Evolutionary conservation across 345 rosid genomes (phyloP).

Genomic region (Jatropha curcas): DNA sequence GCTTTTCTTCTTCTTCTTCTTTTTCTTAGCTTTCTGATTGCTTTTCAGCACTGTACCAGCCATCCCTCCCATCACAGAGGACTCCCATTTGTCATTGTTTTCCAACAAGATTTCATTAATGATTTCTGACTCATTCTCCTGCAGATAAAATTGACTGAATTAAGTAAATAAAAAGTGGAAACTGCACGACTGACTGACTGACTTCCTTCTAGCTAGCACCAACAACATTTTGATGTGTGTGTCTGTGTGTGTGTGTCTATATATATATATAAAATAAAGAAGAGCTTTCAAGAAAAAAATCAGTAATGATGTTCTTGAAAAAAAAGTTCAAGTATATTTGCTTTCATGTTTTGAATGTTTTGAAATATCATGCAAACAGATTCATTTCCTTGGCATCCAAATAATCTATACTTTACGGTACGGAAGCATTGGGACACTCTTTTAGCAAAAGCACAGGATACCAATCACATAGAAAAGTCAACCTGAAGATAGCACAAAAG

Average conservation of each 20-base stretch:
- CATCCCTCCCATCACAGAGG: constrained; percentile 22
- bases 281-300: neutral
- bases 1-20: constrained; percentile 79
- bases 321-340: neutral
- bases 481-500: neutral
- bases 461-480: neutral
- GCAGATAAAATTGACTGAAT: constrained; percentile 23
- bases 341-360: neutral
- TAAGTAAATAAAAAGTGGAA: neutral
- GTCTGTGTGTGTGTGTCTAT: neutral
- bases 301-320: too few relatives aligned
- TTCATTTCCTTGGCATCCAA: neutral
- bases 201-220: neutral
- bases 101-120: constrained; percentile 28
- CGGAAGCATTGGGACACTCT: neutral
- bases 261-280: neutral
- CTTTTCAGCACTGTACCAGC: constrained; percentile 28
- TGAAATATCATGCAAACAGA: neutral
- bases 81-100: constrained; percentile 21
- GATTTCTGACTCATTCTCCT: constrained; percentile 46
- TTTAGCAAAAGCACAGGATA: neutral
- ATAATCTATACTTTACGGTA: neutral
- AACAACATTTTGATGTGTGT: neutral
- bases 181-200: neutral
- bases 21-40: constrained; percentile 66